phyloP scores from a whole-genome alignment of 257 asterid genomes.

The Solanum appendiculatum region DNA sequence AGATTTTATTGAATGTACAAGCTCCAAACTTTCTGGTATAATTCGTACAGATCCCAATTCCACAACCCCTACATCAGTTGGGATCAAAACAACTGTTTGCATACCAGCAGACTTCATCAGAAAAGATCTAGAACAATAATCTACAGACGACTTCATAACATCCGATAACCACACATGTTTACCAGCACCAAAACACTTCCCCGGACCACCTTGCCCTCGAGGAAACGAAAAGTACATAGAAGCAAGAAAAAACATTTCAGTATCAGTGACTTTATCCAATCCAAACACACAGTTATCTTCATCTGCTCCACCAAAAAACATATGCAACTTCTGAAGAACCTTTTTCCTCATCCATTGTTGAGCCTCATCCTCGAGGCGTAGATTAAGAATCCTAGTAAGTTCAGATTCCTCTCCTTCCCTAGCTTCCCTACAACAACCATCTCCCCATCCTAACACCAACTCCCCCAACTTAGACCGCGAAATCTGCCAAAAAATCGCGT shows the following conservation, averaged over 20 bases:
- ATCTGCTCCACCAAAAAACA: constrained; percentile 65
- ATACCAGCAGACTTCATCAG: constrained; percentile 76
- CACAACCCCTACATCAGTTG: constrained; percentile 76
- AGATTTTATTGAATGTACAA: constrained; percentile 38
- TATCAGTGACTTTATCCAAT: constrained; percentile 79
- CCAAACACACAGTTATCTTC: constrained; percentile 74
- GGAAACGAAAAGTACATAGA: constrained; percentile 91
- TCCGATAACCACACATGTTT: constrained; percentile 62
- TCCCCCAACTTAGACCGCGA: constrained; percentile 79
- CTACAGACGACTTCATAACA: constrained; percentile 28
- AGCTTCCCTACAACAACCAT: constrained; percentile 90
- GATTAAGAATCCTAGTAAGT: constrained; percentile 30
- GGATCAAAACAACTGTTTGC: constrained; percentile 74
- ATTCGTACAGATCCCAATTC: constrained; percentile 78
- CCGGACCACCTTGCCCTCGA: constrained; percentile 72
- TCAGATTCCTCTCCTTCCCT: constrained; percentile 60
- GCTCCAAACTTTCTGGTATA: constrained; percentile 55
- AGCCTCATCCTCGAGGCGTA: constrained; percentile 55
- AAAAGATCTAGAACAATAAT: constrained; percentile 68
- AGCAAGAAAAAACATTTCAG: constrained; percentile 88
- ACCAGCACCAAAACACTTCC: constrained; percentile 54
- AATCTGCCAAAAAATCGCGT: constrained; percentile 89
- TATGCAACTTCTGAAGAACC: constrained; percentile 67
- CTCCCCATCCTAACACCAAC: constrained; percentile 89
- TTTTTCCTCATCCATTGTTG: constrained; percentile 80